These are phyloP conservation scores for Stemphylium lycopersici DNA, from an alignment of 2,329 filamentous ascomycete genomes.

Conservation along the genomic window DNA sequence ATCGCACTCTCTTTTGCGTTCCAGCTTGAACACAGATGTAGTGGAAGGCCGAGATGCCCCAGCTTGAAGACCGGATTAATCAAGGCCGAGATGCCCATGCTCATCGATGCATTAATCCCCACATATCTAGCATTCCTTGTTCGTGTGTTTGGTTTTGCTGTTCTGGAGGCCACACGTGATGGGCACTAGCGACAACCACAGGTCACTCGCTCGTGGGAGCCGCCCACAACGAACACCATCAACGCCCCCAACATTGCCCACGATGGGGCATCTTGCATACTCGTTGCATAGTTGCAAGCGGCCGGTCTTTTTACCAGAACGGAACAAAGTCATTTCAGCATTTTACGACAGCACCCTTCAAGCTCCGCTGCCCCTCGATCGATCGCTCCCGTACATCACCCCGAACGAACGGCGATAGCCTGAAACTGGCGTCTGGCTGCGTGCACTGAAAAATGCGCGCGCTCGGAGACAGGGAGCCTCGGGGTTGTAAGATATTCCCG, in stretches of 20 bases:
- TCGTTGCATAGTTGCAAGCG: neutral
- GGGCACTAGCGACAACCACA: conserved; percentile 23
- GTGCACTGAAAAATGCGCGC: neutral
- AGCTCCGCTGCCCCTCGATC: conserved; percentile 30
- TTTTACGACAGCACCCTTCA: conserved; percentile 9
- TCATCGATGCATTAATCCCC: neutral
- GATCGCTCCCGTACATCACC: conserved; percentile 12
- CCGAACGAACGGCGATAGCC: conserved; percentile 3
- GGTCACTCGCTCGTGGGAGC: conserved; percentile 16
- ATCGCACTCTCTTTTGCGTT: neutral
- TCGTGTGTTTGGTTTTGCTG: conserved; percentile 7
- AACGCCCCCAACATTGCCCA: conserved; percentile 6
- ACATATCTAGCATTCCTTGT: neutral
- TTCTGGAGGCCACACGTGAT: conserved; percentile 21
- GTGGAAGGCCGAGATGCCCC: neutral
- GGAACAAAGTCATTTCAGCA: neutral
- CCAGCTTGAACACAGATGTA: neutral
- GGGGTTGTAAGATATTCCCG: neutral
- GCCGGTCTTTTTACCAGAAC: neutral
- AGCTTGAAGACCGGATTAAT: too few species aligned
- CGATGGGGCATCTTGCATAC: neutral
- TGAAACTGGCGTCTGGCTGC: neutral
- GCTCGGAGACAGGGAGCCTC: neutral
- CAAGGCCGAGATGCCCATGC: neutral
- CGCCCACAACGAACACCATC: conserved; percentile 18